Conservation (phyloP, 305 asterid genomes). For the Salvia sclarea region DNA sequence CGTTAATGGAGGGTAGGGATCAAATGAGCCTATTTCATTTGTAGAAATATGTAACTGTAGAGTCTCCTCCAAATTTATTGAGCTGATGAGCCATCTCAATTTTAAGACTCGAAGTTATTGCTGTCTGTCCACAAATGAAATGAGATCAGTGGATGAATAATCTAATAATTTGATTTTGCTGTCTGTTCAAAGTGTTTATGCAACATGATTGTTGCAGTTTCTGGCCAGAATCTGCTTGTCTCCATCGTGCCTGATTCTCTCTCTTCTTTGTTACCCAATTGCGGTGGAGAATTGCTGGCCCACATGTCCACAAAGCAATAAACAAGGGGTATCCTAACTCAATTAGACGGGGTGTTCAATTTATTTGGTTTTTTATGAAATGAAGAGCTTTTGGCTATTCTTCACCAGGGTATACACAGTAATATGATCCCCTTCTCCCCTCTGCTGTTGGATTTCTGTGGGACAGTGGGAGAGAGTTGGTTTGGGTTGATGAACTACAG, state of each 20-base stretch:
- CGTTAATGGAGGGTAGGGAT: neutral
- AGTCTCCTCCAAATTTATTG: neutral
- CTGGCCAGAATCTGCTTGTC: neutral
- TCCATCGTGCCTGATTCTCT: neutral
- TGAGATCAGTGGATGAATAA: neutral
- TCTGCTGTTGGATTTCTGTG: neutral
- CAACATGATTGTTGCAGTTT: neutral
- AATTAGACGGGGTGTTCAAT: neutral
- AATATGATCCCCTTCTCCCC: neutral
- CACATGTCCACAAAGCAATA: neutral
- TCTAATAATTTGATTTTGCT: neutral
- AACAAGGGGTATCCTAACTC: neutral
- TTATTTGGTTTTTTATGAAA: neutral
- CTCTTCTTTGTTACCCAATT: neutral
- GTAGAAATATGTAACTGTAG: neutral
- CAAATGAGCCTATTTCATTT: neutral
- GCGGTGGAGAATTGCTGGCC: neutral
- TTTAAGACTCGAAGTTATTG: neutral
- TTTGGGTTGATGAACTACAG: neutral
- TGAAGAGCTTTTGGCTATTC: neutral
- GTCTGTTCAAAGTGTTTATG: neutral
- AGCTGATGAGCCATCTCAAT: neutral
- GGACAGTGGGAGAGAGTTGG: neutral
- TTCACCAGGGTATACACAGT: neutral
- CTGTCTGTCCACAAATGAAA: neutral